Percentiles rank a stretch among this genome's conserved stretches.
Evolutionary conservation across 345 rosid species (phyloP).

Genomic region (Boechera divaricarpa): DNA sequence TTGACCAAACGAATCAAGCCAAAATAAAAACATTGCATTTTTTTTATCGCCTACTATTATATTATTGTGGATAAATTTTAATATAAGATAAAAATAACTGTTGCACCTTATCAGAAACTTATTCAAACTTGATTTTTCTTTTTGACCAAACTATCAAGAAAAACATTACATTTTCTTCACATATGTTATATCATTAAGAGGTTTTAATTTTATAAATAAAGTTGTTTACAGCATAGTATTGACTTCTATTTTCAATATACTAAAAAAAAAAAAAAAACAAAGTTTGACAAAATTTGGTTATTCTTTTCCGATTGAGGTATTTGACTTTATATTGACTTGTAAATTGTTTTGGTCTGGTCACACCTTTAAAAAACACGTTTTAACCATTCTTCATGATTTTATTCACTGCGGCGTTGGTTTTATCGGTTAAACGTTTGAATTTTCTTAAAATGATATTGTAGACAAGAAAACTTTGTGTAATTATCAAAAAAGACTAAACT

Average conservation of each 20-base stretch:
- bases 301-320: not conserved
- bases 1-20: not conserved
- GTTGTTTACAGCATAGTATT: too few species aligned
- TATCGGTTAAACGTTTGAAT: not conserved
- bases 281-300: too few species aligned
- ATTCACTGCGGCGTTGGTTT: not conserved
- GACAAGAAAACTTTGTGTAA: not conserved
- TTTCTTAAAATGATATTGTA: not conserved
- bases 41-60: not conserved
- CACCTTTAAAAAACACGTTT: too few species aligned
- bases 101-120: not conserved
- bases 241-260: not conserved
- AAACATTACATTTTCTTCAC: not conserved
- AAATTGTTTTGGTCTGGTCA: too few species aligned
- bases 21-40: not conserved
- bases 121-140: not conserved
- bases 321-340: not conserved
- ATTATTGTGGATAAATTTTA: not conserved
- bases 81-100: not conserved
- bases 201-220: too few species aligned
- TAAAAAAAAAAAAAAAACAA: not conserved
- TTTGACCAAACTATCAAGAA: not conserved
- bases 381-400: not conserved
- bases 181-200: not conserved
- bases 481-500: not conserved